Evolutionary conservation across 208 protist genomes (phyloP), one percentile per base, ranked within the genome.

Genomic region (Tritrichomonas musculus): DNA sequence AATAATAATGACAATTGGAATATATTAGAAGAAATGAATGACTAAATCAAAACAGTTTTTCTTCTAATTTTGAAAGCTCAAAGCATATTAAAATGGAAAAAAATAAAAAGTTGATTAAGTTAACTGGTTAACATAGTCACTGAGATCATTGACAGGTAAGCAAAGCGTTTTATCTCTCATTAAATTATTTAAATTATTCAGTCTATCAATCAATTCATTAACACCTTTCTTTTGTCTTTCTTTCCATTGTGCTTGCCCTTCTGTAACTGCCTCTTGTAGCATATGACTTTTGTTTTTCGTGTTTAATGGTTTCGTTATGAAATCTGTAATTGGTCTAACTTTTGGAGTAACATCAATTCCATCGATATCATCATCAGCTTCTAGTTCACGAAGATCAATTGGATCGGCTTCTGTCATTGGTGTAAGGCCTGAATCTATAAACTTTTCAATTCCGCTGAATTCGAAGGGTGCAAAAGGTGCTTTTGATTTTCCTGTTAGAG

Each of bases 341-440:
- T 88, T 88, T 33, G 47, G 41, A 20, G 44, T 88, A 2, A 88
- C 39, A 33, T 88, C 77, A 60, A 88, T 44, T 25, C 22, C 22
- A 88, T 88, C 77, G 25, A 88, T 57, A 60, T 88, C 77, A 88
- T 88, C 77, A 39, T 88, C 77, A 53, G 41, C 17, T 13, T 88
- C 77, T 8, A 88, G 44, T 57, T 88, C 77, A 25, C 17, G 14
- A 41, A 88, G 25, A 57, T 88, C 77, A 39, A 22, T 30, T 36
- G 25, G 17, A 4, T 88, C 47, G 5, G 77, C n/a, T 2, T 27
- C 77, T 8, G 11, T 88, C 77, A 88, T 88, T n/a, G 17, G 8
- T 57, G 77, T 20, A 33, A 88, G 47, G 13, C 27, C 27, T 5
- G 53, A 60, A 17, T 17, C 5, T 17, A 60, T 60, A 4, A 88